Base-by-base conservation (phyloP, 2,329 filamentous ascomycete species). In the Pseudocercospora macadamiae region DNA sequence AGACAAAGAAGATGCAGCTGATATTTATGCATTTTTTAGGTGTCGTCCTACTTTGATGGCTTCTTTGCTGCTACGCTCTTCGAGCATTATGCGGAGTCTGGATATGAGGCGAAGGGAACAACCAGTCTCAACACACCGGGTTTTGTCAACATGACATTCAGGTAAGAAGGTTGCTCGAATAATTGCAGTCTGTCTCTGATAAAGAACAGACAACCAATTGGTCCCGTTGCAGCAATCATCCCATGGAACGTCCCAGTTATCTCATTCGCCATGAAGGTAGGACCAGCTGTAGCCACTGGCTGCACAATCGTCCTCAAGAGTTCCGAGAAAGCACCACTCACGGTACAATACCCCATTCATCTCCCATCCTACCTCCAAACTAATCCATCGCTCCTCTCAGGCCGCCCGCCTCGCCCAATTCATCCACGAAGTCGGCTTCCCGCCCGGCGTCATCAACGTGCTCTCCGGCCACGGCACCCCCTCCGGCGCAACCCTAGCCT, bases 241-340 rank as follows among this genome's bases (percentile, higher is more conserved):
- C 89, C 89, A n/a, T 93, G 89, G 89, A 93, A 93, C 72, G 90
- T 87, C 64, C 89, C 90, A 1, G 79, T 92, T 1, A 79, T 82
- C n/a, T 91, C 91, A 84, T 87, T 87, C 12, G 84, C 84, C 3
- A 89, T 88, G 86, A 91, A 92, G 70, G 79, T 93, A 1, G 89
- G 87, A 14, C 89, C 89, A 37, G 82, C 82, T 9, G 72, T 85
- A 0, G 82, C 80, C 9, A 80, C 77, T 23, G 82, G 82, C 16
- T 84, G 84, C 67, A 83, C 82, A 14, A 2, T 82, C 78, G 14
- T 80, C 6, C 68, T 83, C 2, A 84, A 1, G 88, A 55, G 51
- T 4, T 55, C 52, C 6, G 57, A 59, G 45, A 59, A 59, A 25
- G 57, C 57, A n/a, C 57, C 57, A 1, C 44, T 59, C 3, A 59